Evolutionary conservation across 805 yeast species (phyloP), one percentile per base, ranked within the genome.

Genomic region (Monosporozyma siamensis): DNA sequence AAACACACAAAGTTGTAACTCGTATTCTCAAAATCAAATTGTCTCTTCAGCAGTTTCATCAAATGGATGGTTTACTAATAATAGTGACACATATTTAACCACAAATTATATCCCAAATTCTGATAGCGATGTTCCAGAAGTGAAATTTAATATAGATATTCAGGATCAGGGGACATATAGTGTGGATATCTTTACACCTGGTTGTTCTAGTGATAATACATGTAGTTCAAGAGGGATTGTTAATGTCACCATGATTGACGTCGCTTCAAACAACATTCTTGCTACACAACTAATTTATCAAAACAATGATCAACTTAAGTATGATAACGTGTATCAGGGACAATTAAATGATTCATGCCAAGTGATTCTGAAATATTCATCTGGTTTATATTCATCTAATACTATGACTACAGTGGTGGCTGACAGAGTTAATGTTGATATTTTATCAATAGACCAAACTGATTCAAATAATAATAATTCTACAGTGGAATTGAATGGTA

Each of bases 111-210:
- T 57, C 2, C 58, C 69, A 9, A 56, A 58, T 20, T 4, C 48
- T 49, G 4, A 48, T 38, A 4, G n/a, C 7, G 52, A 60, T 23
- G 43, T 57, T 4, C 65, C 73, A 6, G 55, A 55, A n/a, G 61
- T 64, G 8, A 67, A 71, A 1, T 79, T 80, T 54, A 15, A 40
- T 27, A 30, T 41, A 11, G 25, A 46, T 6, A 15, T 48, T 6
- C 34, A 45, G 11, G 69, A 71, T 44, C 86, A 95, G 8, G 97
- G 97, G 8, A 69, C 77, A 45, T 92, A 87, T 59, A 68, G 85
- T 0, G 69, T 92, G 20, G 66, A 76, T 41, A 52, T 89, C 39
- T 81, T 76, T 52, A 92, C 98, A 0, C 96, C 96, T 0, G 97
- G 97, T 0, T 92, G 98, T 65, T 41, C 59, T 1, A 58, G 52